Evolutionary conservation across 2,329 filamentous ascomycete genomes (phyloP).

Genomic region (Byssoonygena ceratinophila): DNA sequence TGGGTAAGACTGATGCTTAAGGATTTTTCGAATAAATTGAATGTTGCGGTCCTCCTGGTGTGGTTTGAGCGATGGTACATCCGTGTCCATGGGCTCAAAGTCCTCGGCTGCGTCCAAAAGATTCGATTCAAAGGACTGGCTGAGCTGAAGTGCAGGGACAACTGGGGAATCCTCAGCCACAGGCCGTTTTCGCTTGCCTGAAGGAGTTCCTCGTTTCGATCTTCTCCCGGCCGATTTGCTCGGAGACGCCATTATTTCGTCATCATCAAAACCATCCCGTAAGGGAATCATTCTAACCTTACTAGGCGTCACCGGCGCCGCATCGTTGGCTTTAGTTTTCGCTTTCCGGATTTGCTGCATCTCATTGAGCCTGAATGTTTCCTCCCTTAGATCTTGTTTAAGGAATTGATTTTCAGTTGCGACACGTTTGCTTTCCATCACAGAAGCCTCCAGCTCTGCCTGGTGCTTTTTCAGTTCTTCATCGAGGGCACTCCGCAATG

Average conservation of each 20-base stretch:
- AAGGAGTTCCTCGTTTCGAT: slow-evolving; percentile 45
- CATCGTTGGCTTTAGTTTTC: slow-evolving; percentile 31
- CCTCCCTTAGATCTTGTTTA: slow-evolving; percentile 50
- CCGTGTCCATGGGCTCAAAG: slow-evolving; percentile 18
- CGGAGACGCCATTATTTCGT: slow-evolving; percentile 49
- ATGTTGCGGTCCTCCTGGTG: slow-evolving; percentile 22
- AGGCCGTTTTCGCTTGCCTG: slow-evolving; percentile 48
- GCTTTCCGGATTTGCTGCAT: slow-evolving; percentile 21
- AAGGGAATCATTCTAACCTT: slow-evolving; percentile 40
- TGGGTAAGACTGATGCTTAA: slow-evolving; percentile 45
- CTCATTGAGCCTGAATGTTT: slow-evolving; percentile 40
- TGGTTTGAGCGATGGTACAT: slow-evolving; percentile 23
- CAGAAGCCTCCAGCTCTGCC: slow-evolving; percentile 45
- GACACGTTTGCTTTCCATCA: slow-evolving; percentile 46
- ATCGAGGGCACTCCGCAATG: slow-evolving; percentile 44
- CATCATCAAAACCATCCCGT: slow-evolving; percentile 55
- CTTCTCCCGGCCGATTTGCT: slow-evolving; percentile 39
- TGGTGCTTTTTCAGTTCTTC: slow-evolving; percentile 45
- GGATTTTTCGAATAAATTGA: slow-evolving; percentile 43
- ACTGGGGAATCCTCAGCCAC: slow-evolving; percentile 44
- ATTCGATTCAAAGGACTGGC: slow-evolving; percentile 22
- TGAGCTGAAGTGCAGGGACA: slow-evolving; percentile 35
- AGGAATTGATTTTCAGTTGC: slow-evolving; percentile 51
- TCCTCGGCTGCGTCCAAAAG: slow-evolving; percentile 17
- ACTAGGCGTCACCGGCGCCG: slow-evolving; percentile 41